A percentile compares a stretch with the other conserved stretches of the same genome.
Conservation (phyloP, 176 grass and related monocot species). For the Carex myosuroides region DNA sequence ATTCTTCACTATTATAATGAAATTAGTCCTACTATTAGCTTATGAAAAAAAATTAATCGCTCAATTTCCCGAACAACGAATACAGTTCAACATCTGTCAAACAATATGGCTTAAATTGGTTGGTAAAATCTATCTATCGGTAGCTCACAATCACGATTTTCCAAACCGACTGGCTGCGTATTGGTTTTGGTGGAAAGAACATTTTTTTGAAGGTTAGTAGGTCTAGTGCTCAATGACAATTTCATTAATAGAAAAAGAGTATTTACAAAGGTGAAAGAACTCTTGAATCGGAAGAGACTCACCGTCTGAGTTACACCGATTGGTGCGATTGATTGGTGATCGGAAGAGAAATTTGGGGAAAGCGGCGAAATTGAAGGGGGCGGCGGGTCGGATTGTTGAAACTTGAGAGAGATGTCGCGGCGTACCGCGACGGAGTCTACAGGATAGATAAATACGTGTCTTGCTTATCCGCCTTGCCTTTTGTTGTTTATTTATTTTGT, state of each 20-base stretch:
- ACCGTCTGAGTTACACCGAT: background rate
- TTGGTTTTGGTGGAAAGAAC: background rate
- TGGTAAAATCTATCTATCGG: background rate
- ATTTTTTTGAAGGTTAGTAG: too few species aligned
- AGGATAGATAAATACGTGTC: background rate
- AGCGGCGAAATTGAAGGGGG: background rate
- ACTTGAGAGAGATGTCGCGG: background rate
- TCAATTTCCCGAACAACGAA: too few species aligned
- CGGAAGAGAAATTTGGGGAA: background rate
- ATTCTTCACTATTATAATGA: too few species aligned
- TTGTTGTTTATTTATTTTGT: background rate
- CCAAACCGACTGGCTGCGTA: background rate
- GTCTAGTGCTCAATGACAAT: too few species aligned
- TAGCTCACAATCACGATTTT: background rate
- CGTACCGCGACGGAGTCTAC: background rate
- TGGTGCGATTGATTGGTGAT: background rate
- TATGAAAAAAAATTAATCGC: too few species aligned
- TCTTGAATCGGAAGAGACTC: background rate
- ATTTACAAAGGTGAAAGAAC: background rate
- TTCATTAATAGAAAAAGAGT: too few species aligned
- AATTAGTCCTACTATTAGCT: too few species aligned
- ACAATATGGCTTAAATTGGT: too few species aligned
- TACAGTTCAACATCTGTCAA: too few species aligned
- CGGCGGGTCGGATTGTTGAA: background rate
- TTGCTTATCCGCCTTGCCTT: background rate